phyloP scores from a whole-genome alignment of 129 eudicot species.

The Flaveria sonorensis region DNA sequence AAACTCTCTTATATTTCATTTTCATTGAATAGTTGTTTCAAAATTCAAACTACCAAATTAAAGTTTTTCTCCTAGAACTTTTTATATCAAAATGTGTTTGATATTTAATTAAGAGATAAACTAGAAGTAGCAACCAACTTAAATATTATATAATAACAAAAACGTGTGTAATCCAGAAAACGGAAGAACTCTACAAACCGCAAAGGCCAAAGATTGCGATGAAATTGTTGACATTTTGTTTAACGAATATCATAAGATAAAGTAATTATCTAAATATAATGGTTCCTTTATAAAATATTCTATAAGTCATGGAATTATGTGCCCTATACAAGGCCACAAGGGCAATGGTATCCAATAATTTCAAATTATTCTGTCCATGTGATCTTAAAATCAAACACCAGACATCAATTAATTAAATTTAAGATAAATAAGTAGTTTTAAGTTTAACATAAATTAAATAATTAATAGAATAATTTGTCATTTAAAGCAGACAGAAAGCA shows the following conservation, averaged over 20 bases:
- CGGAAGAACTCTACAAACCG: too few relatives aligned
- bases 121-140: too few relatives aligned
- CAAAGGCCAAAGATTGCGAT: background rate
- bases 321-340: constrained; percentile 34
- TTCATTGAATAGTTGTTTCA: too few relatives aligned
- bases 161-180: background rate
- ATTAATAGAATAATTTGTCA: constrained; percentile 17
- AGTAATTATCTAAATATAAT: background rate
- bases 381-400: constrained; percentile 25
- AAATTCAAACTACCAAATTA: too few relatives aligned
- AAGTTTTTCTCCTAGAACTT: too few relatives aligned
- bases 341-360: constrained; percentile 45
- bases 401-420: constrained; percentile 30
- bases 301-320: constrained; percentile 12
- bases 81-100: too few relatives aligned
- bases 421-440: background rate
- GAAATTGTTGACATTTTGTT: background rate
- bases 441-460: constrained; percentile 6
- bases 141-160: too few relatives aligned
- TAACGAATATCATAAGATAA: background rate
- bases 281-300: background rate
- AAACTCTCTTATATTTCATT: too few relatives aligned
- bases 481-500: constrained; percentile 19
- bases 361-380: constrained; percentile 35
- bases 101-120: too few relatives aligned